phyloP scores from a whole-genome alignment of 805 yeast species.

The Cyberlindnera xylosilytica region DNA sequence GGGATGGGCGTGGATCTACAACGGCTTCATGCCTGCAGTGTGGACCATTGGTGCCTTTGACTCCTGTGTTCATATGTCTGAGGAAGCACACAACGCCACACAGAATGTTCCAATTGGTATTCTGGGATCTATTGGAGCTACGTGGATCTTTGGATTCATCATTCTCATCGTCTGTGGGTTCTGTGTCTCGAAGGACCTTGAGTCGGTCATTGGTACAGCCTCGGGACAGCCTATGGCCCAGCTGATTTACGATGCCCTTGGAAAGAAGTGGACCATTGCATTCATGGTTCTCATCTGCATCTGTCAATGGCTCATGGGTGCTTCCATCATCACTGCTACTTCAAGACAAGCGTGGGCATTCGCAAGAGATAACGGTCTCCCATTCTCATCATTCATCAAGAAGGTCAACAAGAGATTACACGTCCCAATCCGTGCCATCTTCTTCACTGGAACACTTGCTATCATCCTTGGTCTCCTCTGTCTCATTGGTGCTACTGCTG shows the following conservation, averaged over 20 bases:
- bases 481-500: conserved; percentile 40
- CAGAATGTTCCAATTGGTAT: conserved; percentile 63
- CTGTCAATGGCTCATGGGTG: conserved; percentile 69
- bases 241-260: conserved; percentile 58
- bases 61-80: conserved; percentile 68
- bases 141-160: conserved; percentile 56
- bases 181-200: conserved; percentile 41
- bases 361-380: conserved; percentile 74
- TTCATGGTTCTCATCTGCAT: conserved; percentile 55
- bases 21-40: conserved; percentile 59
- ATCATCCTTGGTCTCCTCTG: conserved; percentile 38
- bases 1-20: conserved; percentile 52
- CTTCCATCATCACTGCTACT: conserved; percentile 54
- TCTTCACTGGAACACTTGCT: conserved; percentile 36
- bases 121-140: conserved; percentile 50
- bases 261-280: conserved; percentile 64
- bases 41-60: conserved; percentile 79
- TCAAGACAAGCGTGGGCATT: conserved; percentile 74
- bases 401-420: conserved; percentile 51
- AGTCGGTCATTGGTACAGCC: conserved; percentile 37
- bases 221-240: conserved; percentile 68
- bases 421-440: conserved; percentile 65
- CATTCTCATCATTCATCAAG: conserved; percentile 53
- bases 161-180: conserved; percentile 53
- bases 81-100: conserved; percentile 62